Conservation (phyloP, 371 early-diverging fungal species). For the Lichtheimia hyalospora region DNA sequence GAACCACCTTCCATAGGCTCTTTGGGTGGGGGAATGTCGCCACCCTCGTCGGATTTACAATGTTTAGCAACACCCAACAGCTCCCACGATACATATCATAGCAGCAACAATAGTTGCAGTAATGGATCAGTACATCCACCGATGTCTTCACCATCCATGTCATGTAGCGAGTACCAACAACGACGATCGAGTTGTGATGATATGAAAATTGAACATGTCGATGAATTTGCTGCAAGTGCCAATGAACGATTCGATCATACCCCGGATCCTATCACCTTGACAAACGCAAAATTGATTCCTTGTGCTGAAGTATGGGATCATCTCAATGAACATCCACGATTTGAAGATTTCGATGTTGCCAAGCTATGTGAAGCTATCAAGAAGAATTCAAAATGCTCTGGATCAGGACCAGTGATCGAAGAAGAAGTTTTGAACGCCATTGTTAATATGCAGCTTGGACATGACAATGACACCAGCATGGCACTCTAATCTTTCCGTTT, state of each 20-base stretch:
- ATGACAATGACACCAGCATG: neutral
- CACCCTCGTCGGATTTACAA: slow-evolving; percentile 10
- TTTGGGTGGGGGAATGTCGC: neutral
- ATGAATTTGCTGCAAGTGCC: slow-evolving; percentile 19
- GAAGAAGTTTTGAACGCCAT: slow-evolving; percentile 38
- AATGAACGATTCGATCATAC: slow-evolving; percentile 19
- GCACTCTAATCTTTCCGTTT: neutral
- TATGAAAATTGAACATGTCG: slow-evolving; percentile 6
- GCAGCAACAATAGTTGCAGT: neutral
- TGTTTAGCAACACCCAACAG: neutral
- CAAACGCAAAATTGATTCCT: slow-evolving; percentile 13
- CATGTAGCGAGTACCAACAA: neutral
- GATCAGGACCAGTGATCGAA: slow-evolving; percentile 47
- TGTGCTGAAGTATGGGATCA: slow-evolving; percentile 43
- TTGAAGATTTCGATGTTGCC: slow-evolving; percentile 58
- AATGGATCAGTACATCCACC: neutral
- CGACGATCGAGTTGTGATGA: slow-evolving; percentile 1
- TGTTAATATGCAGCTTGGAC: neutral
- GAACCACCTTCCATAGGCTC: slow-evolving; percentile 8
- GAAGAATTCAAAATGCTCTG: slow-evolving; percentile 59
- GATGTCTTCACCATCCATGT: neutral
- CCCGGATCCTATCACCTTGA: slow-evolving; percentile 13
- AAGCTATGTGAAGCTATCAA: slow-evolving; percentile 57
- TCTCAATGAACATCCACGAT: slow-evolving; percentile 46
- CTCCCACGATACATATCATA: neutral